Percentiles rank a stretch among this genome's conserved stretches.
These are phyloP conservation scores for Yarrowia deformans DNA, from an alignment of 805 yeast species.

Conservation along the genomic window DNA sequence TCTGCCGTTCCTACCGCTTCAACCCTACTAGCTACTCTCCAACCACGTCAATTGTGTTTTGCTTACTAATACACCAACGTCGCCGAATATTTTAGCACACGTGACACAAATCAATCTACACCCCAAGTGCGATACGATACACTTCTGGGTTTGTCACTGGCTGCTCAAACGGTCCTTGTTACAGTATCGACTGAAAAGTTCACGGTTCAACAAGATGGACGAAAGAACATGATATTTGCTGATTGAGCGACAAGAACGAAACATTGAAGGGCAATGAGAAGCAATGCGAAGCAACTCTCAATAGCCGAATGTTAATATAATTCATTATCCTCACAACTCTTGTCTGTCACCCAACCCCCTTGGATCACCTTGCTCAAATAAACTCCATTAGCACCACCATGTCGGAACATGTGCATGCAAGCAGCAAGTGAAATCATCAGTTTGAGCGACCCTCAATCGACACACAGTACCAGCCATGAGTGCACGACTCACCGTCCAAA, in stretches of 20 bases:
- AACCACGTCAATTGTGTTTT: background rate
- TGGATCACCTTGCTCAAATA: background rate
- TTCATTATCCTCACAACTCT: no score
- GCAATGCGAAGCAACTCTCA: no score
- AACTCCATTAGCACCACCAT: background rate
- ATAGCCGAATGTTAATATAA: no score
- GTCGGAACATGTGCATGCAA: slow-evolving; percentile 10
- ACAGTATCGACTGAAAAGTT: no score
- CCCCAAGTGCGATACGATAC: no score
- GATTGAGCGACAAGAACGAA: no score
- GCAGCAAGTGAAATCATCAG: slow-evolving; percentile 17
- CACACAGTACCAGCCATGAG: slow-evolving; percentile 2
- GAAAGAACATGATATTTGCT: no score
- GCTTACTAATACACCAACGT: background rate
- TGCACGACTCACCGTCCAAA: slow-evolving; percentile 39
- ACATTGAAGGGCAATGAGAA: no score
- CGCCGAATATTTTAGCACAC: background rate
- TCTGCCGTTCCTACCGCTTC: no score
- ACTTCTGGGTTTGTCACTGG: slow-evolving; percentile 3
- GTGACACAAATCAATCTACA: background rate
- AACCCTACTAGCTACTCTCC: no score
- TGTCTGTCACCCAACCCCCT: no score
- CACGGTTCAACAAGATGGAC: no score
- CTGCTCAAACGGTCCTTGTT: background rate
- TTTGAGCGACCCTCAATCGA: background rate